A percentile compares a stretch with the other conserved stretches of the same genome.
Evolutionary conservation across 257 asterid species (phyloP).

Genomic region (Solanum tarijense): DNA sequence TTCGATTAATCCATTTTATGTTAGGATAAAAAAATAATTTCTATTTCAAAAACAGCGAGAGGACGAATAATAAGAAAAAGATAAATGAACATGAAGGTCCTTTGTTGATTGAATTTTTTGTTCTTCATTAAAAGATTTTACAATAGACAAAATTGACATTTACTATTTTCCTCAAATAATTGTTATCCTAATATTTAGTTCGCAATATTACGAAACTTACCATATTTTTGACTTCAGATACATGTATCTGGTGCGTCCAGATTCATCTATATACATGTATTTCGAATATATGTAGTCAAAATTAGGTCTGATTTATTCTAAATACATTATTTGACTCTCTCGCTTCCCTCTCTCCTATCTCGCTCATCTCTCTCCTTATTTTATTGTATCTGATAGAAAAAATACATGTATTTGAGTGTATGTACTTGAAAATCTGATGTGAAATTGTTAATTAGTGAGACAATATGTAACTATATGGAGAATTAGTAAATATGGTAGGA

Average conservation of each 20-base stretch:
- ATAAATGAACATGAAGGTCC: not conserved
- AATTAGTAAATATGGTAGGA: no score
- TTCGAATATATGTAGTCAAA: no score
- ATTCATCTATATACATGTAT: not conserved
- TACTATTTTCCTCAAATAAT: not conserved
- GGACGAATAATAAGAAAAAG: not conserved
- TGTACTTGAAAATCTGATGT: no score
- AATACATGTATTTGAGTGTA: no score
- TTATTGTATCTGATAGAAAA: no score
- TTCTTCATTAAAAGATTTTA: not conserved
- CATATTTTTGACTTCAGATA: no score
- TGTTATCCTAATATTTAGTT: not conserved
- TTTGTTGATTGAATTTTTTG: not conserved
- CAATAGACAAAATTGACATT: not conserved
- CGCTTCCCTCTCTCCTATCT: not conserved
- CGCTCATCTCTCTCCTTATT: not conserved
- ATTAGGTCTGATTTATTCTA: not conserved
- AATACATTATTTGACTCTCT: not conserved
- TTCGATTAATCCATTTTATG: not conserved
- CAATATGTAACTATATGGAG: no score
- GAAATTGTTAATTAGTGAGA: no score
- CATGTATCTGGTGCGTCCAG: not conserved
- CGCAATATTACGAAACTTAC: not conserved
- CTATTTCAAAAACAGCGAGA: no score
- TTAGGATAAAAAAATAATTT: no score